Percentiles rank a stretch among this genome's conserved stretches.
Conservation (phyloP, 345 rosid species). For the Brassica juncea region DNA sequence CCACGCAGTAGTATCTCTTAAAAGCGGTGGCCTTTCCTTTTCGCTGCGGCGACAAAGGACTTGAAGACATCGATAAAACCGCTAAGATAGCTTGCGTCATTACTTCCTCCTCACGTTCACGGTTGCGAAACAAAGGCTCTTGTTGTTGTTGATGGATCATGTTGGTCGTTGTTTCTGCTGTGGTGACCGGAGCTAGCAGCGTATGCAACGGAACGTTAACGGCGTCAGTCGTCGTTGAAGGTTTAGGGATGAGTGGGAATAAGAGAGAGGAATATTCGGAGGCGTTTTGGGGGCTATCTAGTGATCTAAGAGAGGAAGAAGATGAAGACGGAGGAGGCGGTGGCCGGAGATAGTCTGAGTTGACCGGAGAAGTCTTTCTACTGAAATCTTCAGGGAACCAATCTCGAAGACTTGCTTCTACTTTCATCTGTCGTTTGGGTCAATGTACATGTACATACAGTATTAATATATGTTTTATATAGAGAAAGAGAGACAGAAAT, state of each 20-base stretch:
- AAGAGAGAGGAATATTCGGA: constrained; percentile 59
- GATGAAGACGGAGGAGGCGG: constrained; percentile 55
- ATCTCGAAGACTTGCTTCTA: constrained; percentile 55
- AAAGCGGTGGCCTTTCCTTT: constrained; percentile 38
- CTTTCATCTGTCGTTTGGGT: constrained; percentile 48
- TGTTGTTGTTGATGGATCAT: constrained; percentile 43
- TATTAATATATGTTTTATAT: background rate
- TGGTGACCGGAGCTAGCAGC: constrained; percentile 15
- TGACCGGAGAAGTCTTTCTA: constrained; percentile 43
- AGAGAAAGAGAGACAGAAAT: background rate
- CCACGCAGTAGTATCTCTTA: constrained; percentile 22
- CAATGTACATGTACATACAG: background rate
- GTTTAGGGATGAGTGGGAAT: constrained; percentile 45
- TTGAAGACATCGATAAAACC: constrained; percentile 55
- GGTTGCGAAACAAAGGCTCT: constrained; percentile 43
- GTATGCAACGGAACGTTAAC: constrained; percentile 20
- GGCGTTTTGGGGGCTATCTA: constrained; percentile 51
- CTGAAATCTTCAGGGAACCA: constrained; percentile 59
- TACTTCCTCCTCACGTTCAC: constrained; percentile 52
- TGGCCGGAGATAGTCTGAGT: constrained; percentile 40
- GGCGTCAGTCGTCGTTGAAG: constrained; percentile 27
- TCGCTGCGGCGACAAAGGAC: constrained; percentile 47
- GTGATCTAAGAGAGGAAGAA: constrained; percentile 71
- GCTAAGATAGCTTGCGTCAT: constrained; percentile 72
- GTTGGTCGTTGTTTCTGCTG: constrained; percentile 3